phyloP scores from a whole-genome alignment of 805 yeast genomes.

The Komagataella pseudopastoris region DNA sequence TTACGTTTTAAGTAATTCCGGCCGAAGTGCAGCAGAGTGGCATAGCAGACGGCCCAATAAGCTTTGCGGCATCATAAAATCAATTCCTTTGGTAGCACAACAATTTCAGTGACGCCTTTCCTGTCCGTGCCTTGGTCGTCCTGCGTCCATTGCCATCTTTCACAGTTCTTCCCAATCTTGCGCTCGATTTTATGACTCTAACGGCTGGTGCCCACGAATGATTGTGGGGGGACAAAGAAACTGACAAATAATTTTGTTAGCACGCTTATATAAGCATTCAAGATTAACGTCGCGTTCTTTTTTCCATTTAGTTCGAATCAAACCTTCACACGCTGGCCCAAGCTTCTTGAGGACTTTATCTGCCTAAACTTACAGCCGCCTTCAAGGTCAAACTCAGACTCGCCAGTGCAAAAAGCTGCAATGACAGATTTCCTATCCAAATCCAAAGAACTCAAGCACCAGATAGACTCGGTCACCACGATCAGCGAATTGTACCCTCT shows the following conservation, averaged over 20 bases:
- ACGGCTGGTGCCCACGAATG: too few species aligned
- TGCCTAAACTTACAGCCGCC: neutral
- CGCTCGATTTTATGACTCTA: too few species aligned
- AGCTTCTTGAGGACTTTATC: neutral
- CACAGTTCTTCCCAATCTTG: too few species aligned
- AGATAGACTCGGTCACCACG: neutral
- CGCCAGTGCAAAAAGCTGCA: neutral
- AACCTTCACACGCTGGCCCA: neutral
- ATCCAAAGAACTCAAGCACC: neutral
- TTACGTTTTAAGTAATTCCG: too few species aligned
- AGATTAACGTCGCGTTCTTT: neutral
- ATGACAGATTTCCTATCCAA: neutral
- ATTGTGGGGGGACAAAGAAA: neutral
- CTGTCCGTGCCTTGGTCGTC: too few species aligned
- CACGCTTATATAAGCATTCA: neutral
- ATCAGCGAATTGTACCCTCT: neutral
- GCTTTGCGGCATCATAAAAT: too few species aligned
- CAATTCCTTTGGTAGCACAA: too few species aligned
- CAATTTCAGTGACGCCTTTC: too few species aligned
- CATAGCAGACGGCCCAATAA: too few species aligned
- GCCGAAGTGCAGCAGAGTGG: too few species aligned
- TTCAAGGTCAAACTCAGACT: neutral
- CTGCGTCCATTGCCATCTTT: too few species aligned
- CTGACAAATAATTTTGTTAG: too few species aligned
- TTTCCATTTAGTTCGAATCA: neutral